These are phyloP conservation scores for Ceratocystis papillata DNA, from an alignment of 2,329 filamentous ascomycete species.

Conservation along the genomic window DNA sequence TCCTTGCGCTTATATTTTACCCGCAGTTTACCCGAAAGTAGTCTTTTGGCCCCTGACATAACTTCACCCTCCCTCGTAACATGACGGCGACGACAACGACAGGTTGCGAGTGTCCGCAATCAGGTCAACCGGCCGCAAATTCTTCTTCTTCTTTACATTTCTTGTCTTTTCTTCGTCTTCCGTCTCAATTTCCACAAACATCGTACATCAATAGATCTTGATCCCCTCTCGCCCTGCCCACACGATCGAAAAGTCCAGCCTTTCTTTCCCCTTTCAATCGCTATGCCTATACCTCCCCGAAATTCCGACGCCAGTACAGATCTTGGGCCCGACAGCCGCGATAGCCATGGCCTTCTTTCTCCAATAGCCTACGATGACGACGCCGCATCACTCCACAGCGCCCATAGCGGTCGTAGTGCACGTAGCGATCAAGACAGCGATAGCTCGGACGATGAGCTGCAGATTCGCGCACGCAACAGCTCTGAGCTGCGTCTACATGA, in stretches of 20 bases:
- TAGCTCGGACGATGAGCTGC: slow-evolving; percentile 62
- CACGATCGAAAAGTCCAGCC: background rate
- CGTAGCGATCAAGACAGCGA: slow-evolving; percentile 64
- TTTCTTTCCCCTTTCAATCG: background rate
- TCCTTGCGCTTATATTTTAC: background rate
- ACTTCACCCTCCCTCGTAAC: background rate
- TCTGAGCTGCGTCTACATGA: slow-evolving; percentile 60
- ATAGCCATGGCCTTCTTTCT: slow-evolving; percentile 41
- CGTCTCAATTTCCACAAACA: too few species aligned
- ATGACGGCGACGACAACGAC: background rate
- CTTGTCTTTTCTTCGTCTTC: background rate
- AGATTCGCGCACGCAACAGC: slow-evolving; percentile 55
- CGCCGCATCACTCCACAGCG: slow-evolving; percentile 52
- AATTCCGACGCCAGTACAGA: background rate
- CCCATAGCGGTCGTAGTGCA: slow-evolving; percentile 41
- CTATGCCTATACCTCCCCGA: background rate
- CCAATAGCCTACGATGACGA: slow-evolving; percentile 58
- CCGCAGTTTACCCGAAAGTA: background rate
- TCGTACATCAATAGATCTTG: background rate
- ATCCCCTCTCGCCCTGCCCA: background rate
- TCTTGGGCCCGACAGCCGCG: slow-evolving; percentile 1
- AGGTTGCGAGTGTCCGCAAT: background rate
- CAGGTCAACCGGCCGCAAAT: background rate
- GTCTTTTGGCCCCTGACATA: background rate
- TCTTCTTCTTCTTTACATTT: background rate